Evolutionary conservation across 2,329 filamentous ascomycete genomes (phyloP).

Genomic region (Lasiodiplodia sp.): DNA sequence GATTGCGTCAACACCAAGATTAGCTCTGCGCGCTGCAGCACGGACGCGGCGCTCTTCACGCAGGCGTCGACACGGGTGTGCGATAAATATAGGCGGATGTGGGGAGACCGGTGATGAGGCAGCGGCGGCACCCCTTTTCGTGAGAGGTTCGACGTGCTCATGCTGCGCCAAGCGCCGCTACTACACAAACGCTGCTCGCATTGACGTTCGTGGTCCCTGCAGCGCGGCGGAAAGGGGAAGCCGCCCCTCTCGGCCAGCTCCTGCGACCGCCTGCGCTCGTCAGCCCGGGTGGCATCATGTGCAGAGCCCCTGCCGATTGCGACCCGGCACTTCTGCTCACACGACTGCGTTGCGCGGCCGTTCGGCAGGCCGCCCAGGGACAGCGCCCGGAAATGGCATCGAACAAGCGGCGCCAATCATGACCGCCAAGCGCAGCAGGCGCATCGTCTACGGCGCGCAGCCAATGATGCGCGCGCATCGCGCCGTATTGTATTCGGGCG

Average conservation of each 20-base stretch:
- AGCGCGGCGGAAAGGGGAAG: constrained; percentile 21
- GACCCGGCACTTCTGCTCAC: not conserved
- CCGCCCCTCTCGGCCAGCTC: constrained; percentile 2
- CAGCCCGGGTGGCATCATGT: constrained; percentile 22
- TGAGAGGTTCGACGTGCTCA: constrained; percentile 8
- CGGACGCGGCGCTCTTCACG: constrained; percentile 22
- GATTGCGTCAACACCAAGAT: constrained; percentile 26
- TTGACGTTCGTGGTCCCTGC: constrained; percentile 20
- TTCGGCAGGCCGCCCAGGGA: constrained; percentile 13
- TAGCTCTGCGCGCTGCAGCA: constrained; percentile 13
- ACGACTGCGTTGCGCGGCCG: constrained; percentile 11
- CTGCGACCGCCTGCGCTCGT: not conserved
- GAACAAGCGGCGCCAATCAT: constrained; percentile 4
- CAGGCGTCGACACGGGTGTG: constrained; percentile 12
- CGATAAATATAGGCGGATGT: constrained; percentile 28
- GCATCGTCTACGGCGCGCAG: constrained; percentile 9
- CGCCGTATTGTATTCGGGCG: constrained; percentile 19
- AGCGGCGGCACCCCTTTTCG: constrained; percentile 18
- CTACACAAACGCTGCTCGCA: constrained; percentile 2
- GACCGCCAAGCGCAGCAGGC: constrained; percentile 7
- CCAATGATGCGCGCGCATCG: constrained; percentile 7
- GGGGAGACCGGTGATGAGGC: constrained; percentile 19
- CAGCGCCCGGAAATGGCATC: constrained; percentile 11
- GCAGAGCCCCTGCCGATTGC: not conserved
- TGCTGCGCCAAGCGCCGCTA: constrained; percentile 24